Percentiles rank a stretch among this genome's conserved stretches.
Evolutionary conservation across 73 alveolate species (phyloP).

Genomic region (Tetrahymena borealis): DNA sequence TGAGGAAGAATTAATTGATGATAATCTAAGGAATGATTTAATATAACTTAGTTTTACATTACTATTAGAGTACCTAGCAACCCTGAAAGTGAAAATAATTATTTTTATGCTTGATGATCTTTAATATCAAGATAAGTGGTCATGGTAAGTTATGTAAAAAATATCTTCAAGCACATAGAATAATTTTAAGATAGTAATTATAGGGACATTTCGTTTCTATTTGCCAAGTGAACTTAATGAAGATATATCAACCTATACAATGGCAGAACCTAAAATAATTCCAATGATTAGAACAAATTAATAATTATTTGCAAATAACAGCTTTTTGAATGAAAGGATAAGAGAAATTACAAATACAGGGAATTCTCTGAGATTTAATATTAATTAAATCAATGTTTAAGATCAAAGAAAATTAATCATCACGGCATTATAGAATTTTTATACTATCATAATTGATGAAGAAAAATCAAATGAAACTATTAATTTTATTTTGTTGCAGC

Average conservation of each 20-base stretch:
- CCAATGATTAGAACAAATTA: neutral
- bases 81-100: neutral
- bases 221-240: neutral
- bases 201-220: neutral
- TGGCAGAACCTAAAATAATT: neutral
- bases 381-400: neutral
- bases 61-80: neutral
- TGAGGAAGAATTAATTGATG: neutral
- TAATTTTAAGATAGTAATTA: neutral
- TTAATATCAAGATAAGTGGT: neutral
- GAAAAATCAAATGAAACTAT: neutral
- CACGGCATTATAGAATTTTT: neutral
- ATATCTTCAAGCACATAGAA: neutral
- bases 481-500: neutral
- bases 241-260: neutral
- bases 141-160: neutral
- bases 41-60: neutral
- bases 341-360: neutral
- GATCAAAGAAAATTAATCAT: neutral
- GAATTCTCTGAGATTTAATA: neutral
- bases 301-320: neutral
- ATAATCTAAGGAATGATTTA: neutral
- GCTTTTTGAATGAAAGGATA: neutral
- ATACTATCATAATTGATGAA: neutral
- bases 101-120: neutral